Evolutionary conservation across 306 rosid species (phyloP).

Genomic region (Pyrus bretschneideri): DNA sequence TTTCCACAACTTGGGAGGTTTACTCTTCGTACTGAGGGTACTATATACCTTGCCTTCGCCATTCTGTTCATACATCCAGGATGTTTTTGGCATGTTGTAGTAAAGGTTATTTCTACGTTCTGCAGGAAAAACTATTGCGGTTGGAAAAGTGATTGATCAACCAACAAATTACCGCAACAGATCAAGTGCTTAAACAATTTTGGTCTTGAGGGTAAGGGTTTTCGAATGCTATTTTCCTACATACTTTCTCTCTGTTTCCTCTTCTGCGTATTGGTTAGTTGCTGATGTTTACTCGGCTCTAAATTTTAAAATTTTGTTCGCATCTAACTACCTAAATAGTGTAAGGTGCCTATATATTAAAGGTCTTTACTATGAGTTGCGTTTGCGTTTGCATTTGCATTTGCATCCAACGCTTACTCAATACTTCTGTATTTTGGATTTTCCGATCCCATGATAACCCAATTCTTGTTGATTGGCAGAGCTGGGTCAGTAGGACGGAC

Average conservation of each 20-base stretch:
- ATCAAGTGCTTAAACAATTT: slow-evolving; percentile 44
- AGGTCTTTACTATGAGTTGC: not conserved
- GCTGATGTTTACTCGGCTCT: not conserved
- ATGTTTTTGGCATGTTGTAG: not conserved
- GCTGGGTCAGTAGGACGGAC: slow-evolving; percentile 12
- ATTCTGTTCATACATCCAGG: not conserved
- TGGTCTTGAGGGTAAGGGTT: slow-evolving; percentile 45
- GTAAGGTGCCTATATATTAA: not conserved
- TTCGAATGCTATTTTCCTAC: slow-evolving; percentile 6
- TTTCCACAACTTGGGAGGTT: slow-evolving; percentile 94
- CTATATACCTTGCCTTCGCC: not conserved
- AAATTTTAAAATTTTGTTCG: not conserved
- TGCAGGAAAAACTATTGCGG: slow-evolving; percentile 89
- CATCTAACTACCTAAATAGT: not conserved
- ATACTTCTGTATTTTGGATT: not conserved
- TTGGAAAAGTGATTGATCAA: slow-evolving; percentile 70
- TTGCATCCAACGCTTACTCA: not conserved
- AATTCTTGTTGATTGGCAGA: not conserved
- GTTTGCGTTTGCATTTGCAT: not conserved
- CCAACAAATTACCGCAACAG: not conserved
- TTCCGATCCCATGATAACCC: not conserved
- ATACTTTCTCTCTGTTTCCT: not conserved
- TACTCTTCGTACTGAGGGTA: slow-evolving; percentile 98
- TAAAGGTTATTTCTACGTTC: slow-evolving; percentile 4
- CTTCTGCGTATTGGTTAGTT: not conserved